These are phyloP conservation scores for Coemansia reversa DNA, from an alignment of 192 early-diverging fungal genomes.

Conservation along the genomic window DNA sequence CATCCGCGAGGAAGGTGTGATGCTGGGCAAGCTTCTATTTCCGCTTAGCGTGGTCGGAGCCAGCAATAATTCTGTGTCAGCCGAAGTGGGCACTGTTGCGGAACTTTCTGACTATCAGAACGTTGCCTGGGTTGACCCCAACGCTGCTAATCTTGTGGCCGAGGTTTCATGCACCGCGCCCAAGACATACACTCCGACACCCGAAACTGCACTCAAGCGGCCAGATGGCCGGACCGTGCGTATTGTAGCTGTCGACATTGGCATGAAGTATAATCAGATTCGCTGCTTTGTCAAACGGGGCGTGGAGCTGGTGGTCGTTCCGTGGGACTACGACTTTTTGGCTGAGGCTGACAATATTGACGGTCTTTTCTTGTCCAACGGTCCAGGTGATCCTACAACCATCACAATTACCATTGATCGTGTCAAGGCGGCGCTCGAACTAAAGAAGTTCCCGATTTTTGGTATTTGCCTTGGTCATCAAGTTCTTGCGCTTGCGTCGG, in stretches of 20 bases:
- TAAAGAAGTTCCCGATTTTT: slow-evolving; percentile 87
- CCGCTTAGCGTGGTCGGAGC: slow-evolving; percentile 61
- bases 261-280: slow-evolving; percentile 99
- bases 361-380: slow-evolving; percentile 93
- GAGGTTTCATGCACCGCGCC: slow-evolving; percentile 89
- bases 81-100: slow-evolving; percentile 34
- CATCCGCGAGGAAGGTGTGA: slow-evolving; percentile 86
- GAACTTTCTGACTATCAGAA: slow-evolving; percentile 75
- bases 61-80: slow-evolving; percentile 13
- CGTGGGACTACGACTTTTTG: slow-evolving; percentile 95
- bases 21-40: slow-evolving; percentile 91
- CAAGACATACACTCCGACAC: slow-evolving; percentile 71
- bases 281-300: slow-evolving; percentile 96
- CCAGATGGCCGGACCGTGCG: slow-evolving; percentile 68
- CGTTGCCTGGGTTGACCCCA: slow-evolving; percentile 91
- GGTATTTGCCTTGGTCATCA: slow-evolving; percentile 99
- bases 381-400: slow-evolving; percentile 94
- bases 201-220: slow-evolving; percentile 51
- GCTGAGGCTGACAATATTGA: slow-evolving; percentile 62
- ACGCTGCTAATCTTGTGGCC: slow-evolving; percentile 87
- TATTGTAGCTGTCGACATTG: slow-evolving; percentile 93
- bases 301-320: slow-evolving; percentile 90
- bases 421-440: slow-evolving; percentile 64
- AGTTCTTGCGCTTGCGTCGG: slow-evolving; percentile 88
- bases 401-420: slow-evolving; percentile 76